Evolutionary conservation across 177 flowering plant genomes (phyloP).

Genomic region (Vitis hybrid): DNA sequence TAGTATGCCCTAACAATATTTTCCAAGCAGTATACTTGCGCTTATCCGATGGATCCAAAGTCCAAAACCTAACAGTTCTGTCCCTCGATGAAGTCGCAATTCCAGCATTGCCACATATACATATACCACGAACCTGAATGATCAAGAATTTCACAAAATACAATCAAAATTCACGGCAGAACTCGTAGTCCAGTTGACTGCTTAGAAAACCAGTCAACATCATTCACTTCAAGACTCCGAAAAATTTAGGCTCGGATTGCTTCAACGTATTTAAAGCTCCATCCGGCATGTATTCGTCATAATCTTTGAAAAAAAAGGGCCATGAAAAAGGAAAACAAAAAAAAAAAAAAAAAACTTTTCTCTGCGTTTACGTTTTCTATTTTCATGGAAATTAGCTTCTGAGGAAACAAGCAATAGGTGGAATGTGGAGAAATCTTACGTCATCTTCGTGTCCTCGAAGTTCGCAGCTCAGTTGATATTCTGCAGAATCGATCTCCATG

Average conservation of each 20-base stretch:
- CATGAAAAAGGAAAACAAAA: too few species aligned
- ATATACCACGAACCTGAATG: slow-evolving; percentile 82
- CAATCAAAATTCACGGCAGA: not conserved
- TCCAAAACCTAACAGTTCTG: slow-evolving; percentile 80
- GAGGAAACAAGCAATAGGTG: not conserved
- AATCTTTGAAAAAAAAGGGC: too few species aligned
- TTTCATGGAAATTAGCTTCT: too few species aligned
- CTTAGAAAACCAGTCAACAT: too few species aligned
- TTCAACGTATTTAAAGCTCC: too few species aligned
- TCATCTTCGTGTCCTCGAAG: slow-evolving; percentile 85
- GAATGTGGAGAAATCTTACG: slow-evolving; percentile 35
- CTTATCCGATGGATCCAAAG: slow-evolving; percentile 39
- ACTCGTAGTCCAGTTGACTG: too few species aligned
- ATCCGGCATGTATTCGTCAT: too few species aligned
- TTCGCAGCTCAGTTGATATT: slow-evolving; percentile 56
- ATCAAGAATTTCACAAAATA: not conserved
- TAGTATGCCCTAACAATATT: slow-evolving; percentile 76
- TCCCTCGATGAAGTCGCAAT: slow-evolving; percentile 95
- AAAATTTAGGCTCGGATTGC: too few species aligned
- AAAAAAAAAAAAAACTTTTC: too few species aligned
- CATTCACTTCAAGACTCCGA: too few species aligned
- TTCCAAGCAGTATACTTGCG: slow-evolving; percentile 46
- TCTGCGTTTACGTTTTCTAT: too few species aligned
- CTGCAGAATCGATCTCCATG: slow-evolving; percentile 60
- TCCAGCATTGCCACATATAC: slow-evolving; percentile 68